Evolutionary conservation across 441 rosid species (phyloP).

Genomic region (Eruca vesicaria): DNA sequence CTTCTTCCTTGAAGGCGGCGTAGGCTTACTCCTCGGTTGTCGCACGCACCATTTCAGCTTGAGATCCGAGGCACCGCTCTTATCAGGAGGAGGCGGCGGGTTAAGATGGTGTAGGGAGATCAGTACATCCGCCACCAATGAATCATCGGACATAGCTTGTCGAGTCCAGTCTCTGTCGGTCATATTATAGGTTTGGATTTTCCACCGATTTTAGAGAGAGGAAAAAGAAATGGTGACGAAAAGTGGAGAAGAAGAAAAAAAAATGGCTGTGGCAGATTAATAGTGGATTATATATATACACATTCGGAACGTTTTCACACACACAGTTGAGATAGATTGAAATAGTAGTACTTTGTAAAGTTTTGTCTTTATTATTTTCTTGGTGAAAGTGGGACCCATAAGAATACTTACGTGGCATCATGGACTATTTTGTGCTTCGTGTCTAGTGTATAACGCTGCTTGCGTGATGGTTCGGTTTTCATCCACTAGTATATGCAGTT

Average conservation of each 20-base stretch:
- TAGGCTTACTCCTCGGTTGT: slow-evolving; percentile 60
- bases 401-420: slow-evolving; percentile 34
- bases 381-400: slow-evolving; percentile 26
- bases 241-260: slow-evolving; percentile 31
- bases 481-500: slow-evolving; percentile 9
- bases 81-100: slow-evolving; percentile 16
- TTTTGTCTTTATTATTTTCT: slow-evolving; percentile 16
- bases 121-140: slow-evolving; percentile 59
- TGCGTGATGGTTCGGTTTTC: slow-evolving; percentile 29
- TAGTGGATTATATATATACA: slow-evolving; percentile 9
- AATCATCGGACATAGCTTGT: slow-evolving; percentile 52
- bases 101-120: slow-evolving; percentile 46
- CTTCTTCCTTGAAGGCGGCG: slow-evolving; percentile 34
- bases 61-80: slow-evolving; percentile 27
- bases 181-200: slow-evolving; percentile 29
- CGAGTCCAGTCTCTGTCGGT: slow-evolving; percentile 57
- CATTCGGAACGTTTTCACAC: slow-evolving; percentile 28
- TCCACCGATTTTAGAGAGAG: slow-evolving; percentile 16
- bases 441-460: not conserved
- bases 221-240: slow-evolving; percentile 27
- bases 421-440: slow-evolving; percentile 1
- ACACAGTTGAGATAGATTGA: slow-evolving; percentile 7
- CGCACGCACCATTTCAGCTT: slow-evolving; percentile 68
- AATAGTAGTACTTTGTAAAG: slow-evolving; percentile 4
- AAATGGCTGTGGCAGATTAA: slow-evolving; percentile 33